Evolutionary conservation across 495 filamentous ascomycete species (phyloP).

Genomic region (Lophiotrema nucula): DNA sequence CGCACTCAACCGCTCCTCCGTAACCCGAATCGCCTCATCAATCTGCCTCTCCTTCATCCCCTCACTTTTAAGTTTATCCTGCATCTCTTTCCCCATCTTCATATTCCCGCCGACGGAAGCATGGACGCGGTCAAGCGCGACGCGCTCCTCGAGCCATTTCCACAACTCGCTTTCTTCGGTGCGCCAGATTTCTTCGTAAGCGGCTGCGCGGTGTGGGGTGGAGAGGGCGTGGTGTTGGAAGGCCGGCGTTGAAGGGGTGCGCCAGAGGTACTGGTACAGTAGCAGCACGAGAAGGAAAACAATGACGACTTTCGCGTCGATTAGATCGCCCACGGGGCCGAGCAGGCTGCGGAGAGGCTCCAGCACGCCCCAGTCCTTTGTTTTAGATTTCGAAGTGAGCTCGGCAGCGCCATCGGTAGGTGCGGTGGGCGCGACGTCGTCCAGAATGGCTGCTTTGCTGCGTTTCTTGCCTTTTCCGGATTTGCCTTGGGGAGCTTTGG

Average conservation of each 20-base stretch:
- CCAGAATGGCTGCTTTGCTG: constrained; percentile 47
- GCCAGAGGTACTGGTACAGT: constrained; percentile 19
- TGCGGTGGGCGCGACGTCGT: constrained; percentile 27
- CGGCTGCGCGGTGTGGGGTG: constrained; percentile 66
- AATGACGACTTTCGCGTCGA: constrained; percentile 61
- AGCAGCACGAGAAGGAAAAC: constrained; percentile 56
- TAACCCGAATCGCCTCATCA: constrained; percentile 41
- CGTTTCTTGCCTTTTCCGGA: constrained; percentile 52
- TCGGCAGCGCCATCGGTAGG: constrained; percentile 29
- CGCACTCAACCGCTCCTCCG: constrained; percentile 9
- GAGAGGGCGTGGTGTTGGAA: constrained; percentile 22
- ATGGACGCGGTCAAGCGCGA: constrained; percentile 44
- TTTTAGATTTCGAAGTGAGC: constrained; percentile 7
- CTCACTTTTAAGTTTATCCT: constrained; percentile 50
- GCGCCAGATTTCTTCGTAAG: constrained; percentile 93
- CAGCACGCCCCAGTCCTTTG: constrained; percentile 71
- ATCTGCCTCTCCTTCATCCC: constrained; percentile 79
- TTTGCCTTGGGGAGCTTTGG: constrained; percentile 49
- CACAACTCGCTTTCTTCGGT: constrained; percentile 88
- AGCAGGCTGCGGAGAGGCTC: constrained; percentile 58
- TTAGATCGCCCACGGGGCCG: constrained; percentile 67
- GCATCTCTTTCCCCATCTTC: constrained; percentile 37
- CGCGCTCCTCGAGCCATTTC: constrained; percentile 92
- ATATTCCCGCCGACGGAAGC: constrained; percentile 53
- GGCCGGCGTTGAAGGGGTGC: constrained; percentile 4